These are phyloP conservation scores for Cocos nucifera DNA, from an alignment of 176 grass and related monocot species.

Conservation along the genomic window DNA sequence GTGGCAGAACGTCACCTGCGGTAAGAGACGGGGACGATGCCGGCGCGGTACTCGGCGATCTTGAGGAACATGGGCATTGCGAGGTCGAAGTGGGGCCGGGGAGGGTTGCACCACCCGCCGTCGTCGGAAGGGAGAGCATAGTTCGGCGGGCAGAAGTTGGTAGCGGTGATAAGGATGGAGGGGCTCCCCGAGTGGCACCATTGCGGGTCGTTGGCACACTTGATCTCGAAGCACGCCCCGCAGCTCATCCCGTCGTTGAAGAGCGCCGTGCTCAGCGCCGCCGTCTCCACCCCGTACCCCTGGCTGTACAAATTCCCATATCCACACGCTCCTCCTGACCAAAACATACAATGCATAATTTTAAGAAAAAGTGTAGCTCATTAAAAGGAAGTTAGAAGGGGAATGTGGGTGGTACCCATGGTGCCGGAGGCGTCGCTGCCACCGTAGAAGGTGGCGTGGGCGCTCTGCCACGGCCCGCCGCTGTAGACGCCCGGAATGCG, in stretches of 20 bases:
- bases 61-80: conserved; percentile 15
- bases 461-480: conserved; percentile 26
- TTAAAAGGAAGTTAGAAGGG: no score
- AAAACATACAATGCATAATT: not conserved
- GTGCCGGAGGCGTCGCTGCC: conserved; percentile 37
- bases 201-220: not conserved
- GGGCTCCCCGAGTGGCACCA: conserved; percentile 8
- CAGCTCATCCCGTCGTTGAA: conserved; percentile 6
- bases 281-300: conserved; percentile 11
- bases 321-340: conserved; percentile 4
- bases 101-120: conserved; percentile 13
- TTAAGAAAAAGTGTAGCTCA: no score
- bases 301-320: conserved; percentile 14
- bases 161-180: conserved; percentile 5
- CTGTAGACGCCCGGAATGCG: conserved; percentile 25
- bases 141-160: conserved; percentile 12
- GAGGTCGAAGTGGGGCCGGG: conserved; percentile 11
- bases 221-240: conserved; percentile 14
- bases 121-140: conserved; percentile 10
- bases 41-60: conserved; percentile 14
- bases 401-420: conserved; percentile 15
- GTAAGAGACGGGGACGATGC: conserved; percentile 14
- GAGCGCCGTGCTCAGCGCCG: conserved; percentile 16
- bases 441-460: conserved; percentile 41
- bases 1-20: not conserved